phyloP scores from a whole-genome alignment of 306 rosid species.

The Citrullus amarus region DNA sequence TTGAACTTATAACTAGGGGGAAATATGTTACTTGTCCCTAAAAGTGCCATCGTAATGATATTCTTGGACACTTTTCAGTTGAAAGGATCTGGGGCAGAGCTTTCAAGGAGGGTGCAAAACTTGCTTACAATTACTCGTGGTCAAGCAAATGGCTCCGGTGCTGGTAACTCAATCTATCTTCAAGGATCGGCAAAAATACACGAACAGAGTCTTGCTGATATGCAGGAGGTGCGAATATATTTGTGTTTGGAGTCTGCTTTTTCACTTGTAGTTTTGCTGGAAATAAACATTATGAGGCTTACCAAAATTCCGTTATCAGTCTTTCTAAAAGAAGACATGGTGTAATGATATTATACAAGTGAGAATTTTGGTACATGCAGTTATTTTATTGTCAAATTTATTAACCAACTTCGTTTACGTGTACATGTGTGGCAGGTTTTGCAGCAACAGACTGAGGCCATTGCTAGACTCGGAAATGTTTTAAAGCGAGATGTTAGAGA shows the following conservation, averaged over 20 bases:
- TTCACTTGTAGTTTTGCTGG: not conserved
- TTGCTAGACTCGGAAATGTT: constrained; percentile 80
- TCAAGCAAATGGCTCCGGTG: constrained; percentile 49
- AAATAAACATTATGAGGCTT: not conserved
- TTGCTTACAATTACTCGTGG: constrained; percentile 56
- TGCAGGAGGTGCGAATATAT: constrained; percentile 65
- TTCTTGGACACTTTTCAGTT: constrained; percentile 35
- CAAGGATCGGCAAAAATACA: constrained; percentile 81
- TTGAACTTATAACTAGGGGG: not conserved
- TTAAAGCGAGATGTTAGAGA: constrained; percentile 82
- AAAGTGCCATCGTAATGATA: constrained; percentile 11
- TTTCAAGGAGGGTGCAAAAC: constrained; percentile 86
- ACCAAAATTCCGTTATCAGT: not conserved
- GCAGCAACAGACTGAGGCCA: constrained; percentile 91
- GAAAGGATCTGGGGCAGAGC: constrained; percentile 85
- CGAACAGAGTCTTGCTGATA: constrained; percentile 67
- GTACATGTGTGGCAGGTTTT: constrained; percentile 45
- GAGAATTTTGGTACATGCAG: not conserved
- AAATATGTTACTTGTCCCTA: not conserved
- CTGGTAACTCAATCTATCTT: constrained; percentile 49
- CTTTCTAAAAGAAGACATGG: not conserved
- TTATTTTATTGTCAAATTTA: not conserved
- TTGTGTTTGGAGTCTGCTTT: not conserved
- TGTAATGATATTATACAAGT: not conserved
- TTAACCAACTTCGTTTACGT: not conserved